These are phyloP conservation scores for Tothia fuscella DNA, from an alignment of 2,329 filamentous ascomycete genomes.

Conservation along the genomic window DNA sequence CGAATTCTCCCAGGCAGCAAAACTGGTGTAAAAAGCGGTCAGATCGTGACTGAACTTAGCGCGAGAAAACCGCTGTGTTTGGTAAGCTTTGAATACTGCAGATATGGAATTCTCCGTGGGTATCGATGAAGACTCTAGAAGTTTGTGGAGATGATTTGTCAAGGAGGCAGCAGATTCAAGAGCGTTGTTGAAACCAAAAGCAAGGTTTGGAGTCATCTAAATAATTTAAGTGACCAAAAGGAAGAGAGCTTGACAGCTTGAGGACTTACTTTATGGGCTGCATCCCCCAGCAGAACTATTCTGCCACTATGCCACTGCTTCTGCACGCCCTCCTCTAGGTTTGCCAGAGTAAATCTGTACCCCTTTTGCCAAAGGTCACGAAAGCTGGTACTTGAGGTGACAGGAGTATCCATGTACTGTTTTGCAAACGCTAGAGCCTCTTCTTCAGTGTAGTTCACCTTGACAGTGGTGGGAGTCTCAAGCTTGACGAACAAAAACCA, in stretches of 20 bases:
- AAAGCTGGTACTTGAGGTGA: background rate
- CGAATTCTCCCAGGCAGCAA: background rate
- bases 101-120: background rate
- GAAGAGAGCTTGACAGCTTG: too few relatives aligned
- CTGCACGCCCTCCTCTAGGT: background rate
- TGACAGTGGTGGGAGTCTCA: background rate
- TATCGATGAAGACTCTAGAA: background rate
- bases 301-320: background rate
- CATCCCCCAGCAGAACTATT: background rate
- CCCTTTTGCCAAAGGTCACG: background rate
- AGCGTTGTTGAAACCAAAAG: background rate
- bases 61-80: background rate
- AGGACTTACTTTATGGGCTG: background rate
- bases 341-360: background rate
- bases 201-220: background rate
- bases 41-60: background rate
- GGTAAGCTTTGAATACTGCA: background rate
- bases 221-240: too few relatives aligned
- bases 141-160: background rate
- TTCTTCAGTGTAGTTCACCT: background rate
- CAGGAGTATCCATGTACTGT: background rate
- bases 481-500: background rate
- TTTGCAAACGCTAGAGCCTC: background rate
- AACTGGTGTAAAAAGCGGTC: background rate
- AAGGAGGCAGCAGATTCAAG: background rate